These are phyloP conservation scores for Emmonsiellopsis sp. DNA, from an alignment of 2,329 filamentous ascomycete species.

Conservation along the genomic window DNA sequence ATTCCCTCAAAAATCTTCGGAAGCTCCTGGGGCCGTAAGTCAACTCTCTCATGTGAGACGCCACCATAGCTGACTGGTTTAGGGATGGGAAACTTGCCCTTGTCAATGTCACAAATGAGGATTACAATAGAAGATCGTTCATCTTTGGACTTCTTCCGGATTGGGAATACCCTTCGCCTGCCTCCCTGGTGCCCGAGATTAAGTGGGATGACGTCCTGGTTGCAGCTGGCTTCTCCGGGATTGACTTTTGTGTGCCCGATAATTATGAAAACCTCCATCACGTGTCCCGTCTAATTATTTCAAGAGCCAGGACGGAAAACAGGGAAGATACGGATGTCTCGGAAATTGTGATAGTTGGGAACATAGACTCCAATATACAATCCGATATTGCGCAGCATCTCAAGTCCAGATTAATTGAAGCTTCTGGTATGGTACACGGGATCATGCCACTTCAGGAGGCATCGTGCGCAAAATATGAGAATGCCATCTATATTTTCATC, in stretches of 20 bases:
- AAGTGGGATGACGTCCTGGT: slow-evolving; percentile 18
- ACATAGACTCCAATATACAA: not conserved
- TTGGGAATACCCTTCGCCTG: slow-evolving; percentile 12
- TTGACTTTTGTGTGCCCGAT: slow-evolving; percentile 9
- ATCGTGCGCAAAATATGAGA: not conserved
- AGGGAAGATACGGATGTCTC: slow-evolving; percentile 6
- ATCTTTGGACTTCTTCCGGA: slow-evolving; percentile 20
- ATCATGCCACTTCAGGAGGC: not conserved
- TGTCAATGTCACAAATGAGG: slow-evolving; percentile 4
- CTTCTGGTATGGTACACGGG: not conserved
- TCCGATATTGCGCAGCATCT: not conserved
- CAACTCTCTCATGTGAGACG: not conserved
- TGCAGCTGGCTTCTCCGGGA: slow-evolving; percentile 16
- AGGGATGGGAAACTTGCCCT: slow-evolving; percentile 9
- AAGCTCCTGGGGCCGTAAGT: slow-evolving; percentile 10
- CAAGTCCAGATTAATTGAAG: not conserved
- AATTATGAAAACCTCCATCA: slow-evolving; percentile 4
- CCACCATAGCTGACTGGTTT: not conserved
- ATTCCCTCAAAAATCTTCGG: not conserved
- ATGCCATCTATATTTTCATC: slow-evolving; percentile 8
- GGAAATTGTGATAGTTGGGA: not conserved
- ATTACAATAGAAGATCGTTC: slow-evolving; percentile 8
- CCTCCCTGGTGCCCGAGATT: slow-evolving; percentile 8
- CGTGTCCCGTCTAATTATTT: slow-evolving; percentile 7
- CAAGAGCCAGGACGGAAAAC: slow-evolving; percentile 4